Conservation (phyloP, 2,329 filamentous ascomycete species). For the Sphaerulina vaccinii region DNA sequence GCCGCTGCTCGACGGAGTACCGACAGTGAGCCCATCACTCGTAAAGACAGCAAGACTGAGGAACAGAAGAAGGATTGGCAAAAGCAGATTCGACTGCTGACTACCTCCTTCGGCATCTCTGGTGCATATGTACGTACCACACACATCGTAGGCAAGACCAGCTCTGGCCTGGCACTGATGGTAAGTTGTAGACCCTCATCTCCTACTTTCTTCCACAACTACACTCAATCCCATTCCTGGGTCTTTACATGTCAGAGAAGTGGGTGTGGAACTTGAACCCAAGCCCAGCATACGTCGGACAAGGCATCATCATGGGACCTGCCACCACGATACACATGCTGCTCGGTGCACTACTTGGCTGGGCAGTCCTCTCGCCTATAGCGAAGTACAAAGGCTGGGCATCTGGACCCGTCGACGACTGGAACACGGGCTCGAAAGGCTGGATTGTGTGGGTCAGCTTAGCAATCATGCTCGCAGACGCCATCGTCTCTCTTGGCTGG, state of each 20-base stretch:
- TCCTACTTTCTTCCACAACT: constrained; percentile 89
- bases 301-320: constrained; percentile 98
- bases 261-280: constrained; percentile 98
- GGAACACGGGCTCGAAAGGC: constrained; percentile 90
- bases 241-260: constrained; percentile 65
- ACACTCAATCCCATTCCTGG: constrained; percentile 84
- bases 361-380: constrained; percentile 85
- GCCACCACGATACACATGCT: constrained; percentile 96
- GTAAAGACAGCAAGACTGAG: constrained; percentile 18
- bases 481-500: constrained; percentile 82
- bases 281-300: constrained; percentile 93
- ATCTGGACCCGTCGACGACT: constrained; percentile 79
- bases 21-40: constrained; percentile 25
- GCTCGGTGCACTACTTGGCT: constrained; percentile 81
- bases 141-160: constrained; percentile 2
- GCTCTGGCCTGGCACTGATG: constrained; percentile 15
- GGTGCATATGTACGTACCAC: constrained; percentile 48
- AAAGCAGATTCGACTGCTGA: constrained; percentile 59
- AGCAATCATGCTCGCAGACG: constrained; percentile 94
- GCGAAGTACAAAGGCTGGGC: constrained; percentile 88
- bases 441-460: constrained; percentile 98
- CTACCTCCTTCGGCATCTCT: constrained; percentile 60
- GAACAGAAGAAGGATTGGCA: constrained; percentile 55
- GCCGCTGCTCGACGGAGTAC: constrained; percentile 21
- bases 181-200: constrained; percentile 64